Evolutionary conservation across 805 yeast genomes (phyloP).

Genomic region (Saccharomycopsis babjevae): DNA sequence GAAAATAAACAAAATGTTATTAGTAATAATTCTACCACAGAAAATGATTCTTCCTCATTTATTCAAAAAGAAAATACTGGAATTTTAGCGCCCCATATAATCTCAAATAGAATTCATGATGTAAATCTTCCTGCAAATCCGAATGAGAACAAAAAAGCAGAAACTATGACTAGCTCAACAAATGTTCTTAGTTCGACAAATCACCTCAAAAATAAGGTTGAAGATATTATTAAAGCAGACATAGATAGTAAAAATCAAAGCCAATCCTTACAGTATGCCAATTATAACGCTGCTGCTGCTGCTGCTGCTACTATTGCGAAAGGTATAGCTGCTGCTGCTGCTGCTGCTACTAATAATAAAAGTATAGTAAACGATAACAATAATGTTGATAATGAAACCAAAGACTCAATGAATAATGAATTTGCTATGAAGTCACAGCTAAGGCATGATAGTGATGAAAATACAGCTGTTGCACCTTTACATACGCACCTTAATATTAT

Average conservation of each 20-base stretch:
- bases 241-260: background rate
- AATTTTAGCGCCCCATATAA: background rate
- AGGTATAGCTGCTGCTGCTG: background rate
- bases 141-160: background rate
- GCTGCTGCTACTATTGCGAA: slow-evolving; percentile 23
- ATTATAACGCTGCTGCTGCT: slow-evolving; percentile 7
- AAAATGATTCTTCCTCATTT: background rate
- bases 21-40: background rate
- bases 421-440: background rate
- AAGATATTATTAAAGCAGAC: background rate
- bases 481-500: background rate
- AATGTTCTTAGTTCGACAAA: background rate
- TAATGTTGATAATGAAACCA: background rate
- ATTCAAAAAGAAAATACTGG: background rate
- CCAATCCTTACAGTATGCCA: background rate
- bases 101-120: background rate
- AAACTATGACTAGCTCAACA: background rate
- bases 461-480: background rate
- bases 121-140: background rate
- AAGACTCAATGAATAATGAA: background rate
- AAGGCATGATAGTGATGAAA: background rate
- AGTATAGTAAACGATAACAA: slow-evolving; percentile 3
- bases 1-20: background rate
- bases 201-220: background rate
- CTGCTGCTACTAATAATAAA: background rate